A percentile compares a stretch with the other conserved stretches of the same genome.
Evolutionary conservation across 352 stramenopile species (phyloP).

Genomic region (Phytophthora foliorum): DNA sequence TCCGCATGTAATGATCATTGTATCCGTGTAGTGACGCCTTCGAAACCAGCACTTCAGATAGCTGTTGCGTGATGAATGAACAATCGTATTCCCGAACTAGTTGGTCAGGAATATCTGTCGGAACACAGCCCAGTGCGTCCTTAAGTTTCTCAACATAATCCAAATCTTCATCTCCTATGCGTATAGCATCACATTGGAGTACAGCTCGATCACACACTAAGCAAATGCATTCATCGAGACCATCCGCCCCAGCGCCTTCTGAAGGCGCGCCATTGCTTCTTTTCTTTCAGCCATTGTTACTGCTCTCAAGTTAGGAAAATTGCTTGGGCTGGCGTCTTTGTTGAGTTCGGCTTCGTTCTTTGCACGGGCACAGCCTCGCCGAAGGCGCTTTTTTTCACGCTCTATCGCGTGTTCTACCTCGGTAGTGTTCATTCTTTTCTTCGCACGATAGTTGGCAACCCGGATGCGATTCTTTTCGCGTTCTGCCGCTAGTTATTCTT

Average conservation of each 20-base stretch:
- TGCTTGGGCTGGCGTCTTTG: no score
- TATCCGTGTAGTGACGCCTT: not conserved
- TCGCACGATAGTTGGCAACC: not conserved
- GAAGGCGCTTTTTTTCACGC: not conserved
- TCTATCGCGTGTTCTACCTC: not conserved
- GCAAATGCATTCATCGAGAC: not conserved
- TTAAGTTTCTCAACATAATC: not conserved
- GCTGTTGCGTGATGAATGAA: not conserved
- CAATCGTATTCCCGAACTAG: not conserved
- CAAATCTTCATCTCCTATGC: not conserved
- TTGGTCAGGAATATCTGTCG: not conserved
- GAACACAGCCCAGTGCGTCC: not conserved
- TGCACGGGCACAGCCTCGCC: no score
- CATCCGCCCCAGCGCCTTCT: not conserved
- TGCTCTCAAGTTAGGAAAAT: not conserved
- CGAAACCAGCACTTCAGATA: not conserved
- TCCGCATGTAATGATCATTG: not conserved
- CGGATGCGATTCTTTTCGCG: not conserved
- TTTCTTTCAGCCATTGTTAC: not conserved
- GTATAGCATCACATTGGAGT: not conserved
- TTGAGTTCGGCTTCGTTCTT: not conserved
- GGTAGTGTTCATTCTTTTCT: not conserved
- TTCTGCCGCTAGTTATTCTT: not conserved
- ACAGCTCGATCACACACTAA: slow-evolving; percentile 1
- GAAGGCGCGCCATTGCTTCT: not conserved